These are phyloP conservation scores for Solanum tarapatanum DNA, from an alignment of 257 asterid genomes.

Conservation along the genomic window DNA sequence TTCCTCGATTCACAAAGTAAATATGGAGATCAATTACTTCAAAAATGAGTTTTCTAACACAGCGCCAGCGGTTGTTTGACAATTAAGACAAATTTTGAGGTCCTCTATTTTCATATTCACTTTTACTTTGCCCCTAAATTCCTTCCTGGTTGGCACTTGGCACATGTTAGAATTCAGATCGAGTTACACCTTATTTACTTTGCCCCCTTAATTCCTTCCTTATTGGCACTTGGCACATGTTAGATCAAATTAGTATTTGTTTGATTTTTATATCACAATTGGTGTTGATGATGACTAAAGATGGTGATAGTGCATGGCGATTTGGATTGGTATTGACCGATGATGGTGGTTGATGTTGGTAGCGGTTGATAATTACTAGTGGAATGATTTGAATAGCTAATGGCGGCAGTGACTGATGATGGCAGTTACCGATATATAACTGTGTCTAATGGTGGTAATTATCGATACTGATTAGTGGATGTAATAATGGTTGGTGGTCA, in stretches of 20 bases:
- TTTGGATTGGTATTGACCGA: not conserved
- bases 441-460: not conserved
- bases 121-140: not conserved
- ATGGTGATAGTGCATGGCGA: not conserved
- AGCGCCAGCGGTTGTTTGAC: not conserved
- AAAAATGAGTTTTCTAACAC: not conserved
- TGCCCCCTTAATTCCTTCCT: too few relatives aligned
- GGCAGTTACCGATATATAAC: too few relatives aligned
- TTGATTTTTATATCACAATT: too few relatives aligned
- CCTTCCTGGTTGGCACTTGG: not conserved
- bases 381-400: not conserved
- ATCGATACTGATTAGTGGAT: not conserved
- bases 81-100: not conserved
- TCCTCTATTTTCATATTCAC: not conserved
- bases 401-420: not conserved
- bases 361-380: not conserved
- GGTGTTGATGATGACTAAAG: too few relatives aligned
- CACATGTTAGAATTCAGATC: too few relatives aligned
- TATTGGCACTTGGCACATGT: too few relatives aligned
- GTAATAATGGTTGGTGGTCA: not conserved
- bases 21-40: not conserved
- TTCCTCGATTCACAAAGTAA: not conserved
- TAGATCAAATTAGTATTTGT: too few relatives aligned
- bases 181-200: too few relatives aligned
- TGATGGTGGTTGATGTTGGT: not conserved